Conservation (phyloP, 305 asterid genomes). For the Andrographis paniculata region DNA sequence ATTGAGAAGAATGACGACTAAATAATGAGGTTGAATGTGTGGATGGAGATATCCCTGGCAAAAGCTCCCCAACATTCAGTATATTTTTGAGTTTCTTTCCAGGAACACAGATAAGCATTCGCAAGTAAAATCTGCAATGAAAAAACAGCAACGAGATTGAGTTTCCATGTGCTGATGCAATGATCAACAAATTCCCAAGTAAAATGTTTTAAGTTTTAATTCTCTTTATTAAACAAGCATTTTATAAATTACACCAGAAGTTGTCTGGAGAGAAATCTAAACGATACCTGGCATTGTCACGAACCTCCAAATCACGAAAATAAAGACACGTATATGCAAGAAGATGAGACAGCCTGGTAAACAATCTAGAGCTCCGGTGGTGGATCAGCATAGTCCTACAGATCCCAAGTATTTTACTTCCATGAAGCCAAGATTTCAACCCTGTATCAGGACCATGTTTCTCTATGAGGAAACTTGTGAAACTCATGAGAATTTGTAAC, state of each 20-base stretch:
- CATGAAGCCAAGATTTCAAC: conserved; percentile 78
- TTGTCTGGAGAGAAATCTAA: conserved; percentile 10
- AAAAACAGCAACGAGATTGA: conserved; percentile 22
- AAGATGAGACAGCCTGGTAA: conserved; percentile 60
- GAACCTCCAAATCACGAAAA: conserved; percentile 95
- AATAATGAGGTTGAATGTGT: conserved; percentile 59
- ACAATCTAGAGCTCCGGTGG: conserved; percentile 74
- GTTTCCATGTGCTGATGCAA: conserved; percentile 10
- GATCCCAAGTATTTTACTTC: conserved; percentile 75
- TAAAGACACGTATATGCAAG: conserved; percentile 62
- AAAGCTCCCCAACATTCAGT: conserved; percentile 48
- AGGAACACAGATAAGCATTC: conserved; percentile 80
- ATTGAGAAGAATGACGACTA: conserved; percentile 42
- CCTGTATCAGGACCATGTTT: conserved; percentile 85
- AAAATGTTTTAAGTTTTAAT: background rate
- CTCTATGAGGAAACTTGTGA: conserved; percentile 57
- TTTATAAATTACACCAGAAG: conserved; percentile 12
- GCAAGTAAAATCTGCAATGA: conserved; percentile 70
- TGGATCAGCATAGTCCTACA: conserved; percentile 79
- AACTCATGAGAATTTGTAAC: conserved; percentile 60
- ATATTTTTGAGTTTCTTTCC: conserved; percentile 76
- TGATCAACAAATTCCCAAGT: conserved; percentile 11
- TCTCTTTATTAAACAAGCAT: conserved; percentile 10
- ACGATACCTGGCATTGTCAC: conserved; percentile 84
- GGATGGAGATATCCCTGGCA: conserved; percentile 70